phyloP scores from a whole-genome alignment of 371 early-diverging fungal species.

The Nematocida displodere region DNA sequence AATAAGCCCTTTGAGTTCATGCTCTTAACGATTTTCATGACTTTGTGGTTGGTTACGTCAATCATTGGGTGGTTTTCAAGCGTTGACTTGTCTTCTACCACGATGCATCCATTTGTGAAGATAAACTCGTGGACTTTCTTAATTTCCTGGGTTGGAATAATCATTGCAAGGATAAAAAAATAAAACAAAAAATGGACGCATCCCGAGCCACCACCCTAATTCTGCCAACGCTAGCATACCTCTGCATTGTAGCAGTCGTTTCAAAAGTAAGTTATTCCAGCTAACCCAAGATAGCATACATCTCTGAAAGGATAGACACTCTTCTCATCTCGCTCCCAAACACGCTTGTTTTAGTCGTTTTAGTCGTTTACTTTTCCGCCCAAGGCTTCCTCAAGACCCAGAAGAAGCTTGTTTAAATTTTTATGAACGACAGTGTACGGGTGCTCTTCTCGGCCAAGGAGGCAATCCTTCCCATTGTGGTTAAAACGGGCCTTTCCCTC shows the following conservation, averaged over 20 bases:
- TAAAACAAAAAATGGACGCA: slow-evolving; percentile 37
- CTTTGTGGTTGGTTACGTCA: slow-evolving; percentile 81
- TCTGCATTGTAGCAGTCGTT: neutral
- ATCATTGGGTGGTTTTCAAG: slow-evolving; percentile 48
- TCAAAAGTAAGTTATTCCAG: slow-evolving; percentile 5
- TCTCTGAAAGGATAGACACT: neutral
- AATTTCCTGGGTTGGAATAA: slow-evolving; percentile 50
- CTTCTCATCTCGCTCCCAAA: neutral
- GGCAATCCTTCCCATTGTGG: slow-evolving; percentile 17
- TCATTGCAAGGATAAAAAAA: slow-evolving; percentile 50
- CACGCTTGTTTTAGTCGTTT: neutral
- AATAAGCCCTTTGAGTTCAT: slow-evolving; percentile 85
- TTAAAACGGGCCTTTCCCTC: slow-evolving; percentile 71
- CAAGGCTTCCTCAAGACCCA: neutral
- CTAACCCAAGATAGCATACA: neutral
- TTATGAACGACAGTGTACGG: too few species aligned
- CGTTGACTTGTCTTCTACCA: slow-evolving; percentile 43
- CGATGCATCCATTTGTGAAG: slow-evolving; percentile 43
- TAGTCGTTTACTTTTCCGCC: neutral
- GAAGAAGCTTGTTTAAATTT: too few species aligned
- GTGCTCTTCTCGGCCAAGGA: slow-evolving; percentile 14
- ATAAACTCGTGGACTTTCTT: slow-evolving; percentile 46
- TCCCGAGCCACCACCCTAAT: too few species aligned
- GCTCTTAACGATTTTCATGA: slow-evolving; percentile 93
- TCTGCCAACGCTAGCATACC: neutral